A percentile compares a stretch with the other conserved stretches of the same genome.
Evolutionary conservation across 164 flowering plant species (phyloP).

Genomic region (Aristolochia californica): DNA sequence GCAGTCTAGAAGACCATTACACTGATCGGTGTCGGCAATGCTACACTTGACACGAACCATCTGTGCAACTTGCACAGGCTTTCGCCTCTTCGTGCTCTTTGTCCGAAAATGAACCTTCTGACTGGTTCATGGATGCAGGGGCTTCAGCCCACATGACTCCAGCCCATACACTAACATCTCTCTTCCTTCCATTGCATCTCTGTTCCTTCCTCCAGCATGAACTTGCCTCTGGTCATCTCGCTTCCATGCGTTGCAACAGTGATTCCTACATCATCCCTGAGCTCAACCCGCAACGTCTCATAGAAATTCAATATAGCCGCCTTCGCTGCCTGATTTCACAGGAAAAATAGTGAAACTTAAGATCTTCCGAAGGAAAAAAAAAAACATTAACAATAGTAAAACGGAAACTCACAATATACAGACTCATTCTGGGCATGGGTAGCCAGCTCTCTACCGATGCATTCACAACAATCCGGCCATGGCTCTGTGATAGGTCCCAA

Average conservation of each 20-base stretch:
- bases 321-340: conserved; percentile 61
- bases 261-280: conserved; percentile 66
- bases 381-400: background rate
- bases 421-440: conserved; percentile 88
- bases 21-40: no score
- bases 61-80: no score
- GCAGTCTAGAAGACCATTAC: no score
- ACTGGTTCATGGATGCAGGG: no score
- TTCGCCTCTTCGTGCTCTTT: no score
- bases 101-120: no score
- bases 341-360: background rate
- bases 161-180: conserved; percentile 29
- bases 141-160: no score
- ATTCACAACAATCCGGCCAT: conserved; percentile 68
- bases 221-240: conserved; percentile 68
- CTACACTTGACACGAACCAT: no score
- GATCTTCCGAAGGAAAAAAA: background rate
- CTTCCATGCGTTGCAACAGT: conserved; percentile 90
- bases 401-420: conserved; percentile 58
- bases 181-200: conserved; percentile 97
- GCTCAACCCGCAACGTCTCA: conserved; percentile 70
- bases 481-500: no score
- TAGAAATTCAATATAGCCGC: conserved; percentile 81
- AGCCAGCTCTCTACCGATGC: conserved; percentile 90
- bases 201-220: conserved; percentile 72